Evolutionary conservation across 2,329 filamentous ascomycete genomes (phyloP), one percentile per base, ranked within the genome.

Genomic region (Calonectria ilicicola): DNA sequence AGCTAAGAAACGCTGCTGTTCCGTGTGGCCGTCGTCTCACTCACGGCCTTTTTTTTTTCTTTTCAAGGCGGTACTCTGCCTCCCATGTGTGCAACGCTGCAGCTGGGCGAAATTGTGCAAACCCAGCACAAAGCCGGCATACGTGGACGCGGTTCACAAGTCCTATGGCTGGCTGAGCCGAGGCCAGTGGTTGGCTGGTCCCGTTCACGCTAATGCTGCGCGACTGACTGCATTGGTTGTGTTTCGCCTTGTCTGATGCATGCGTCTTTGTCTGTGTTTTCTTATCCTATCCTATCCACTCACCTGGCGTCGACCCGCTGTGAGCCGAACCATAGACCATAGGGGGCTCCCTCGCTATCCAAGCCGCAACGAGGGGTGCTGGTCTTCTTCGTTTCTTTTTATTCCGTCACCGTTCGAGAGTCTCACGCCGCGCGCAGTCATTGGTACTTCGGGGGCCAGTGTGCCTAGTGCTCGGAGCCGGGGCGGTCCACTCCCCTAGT

Each of bases 381-480:
- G 27, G 15, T 23, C 6, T n/a, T 26, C n/a, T 27, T 1, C 10
- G 27, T 21, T 35, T 21, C 10, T 21, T 38, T 32, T 8, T 9
- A n/a, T 47, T 15, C 14, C 21, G 8, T 40, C 14, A n/a, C 35
- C 21, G 32, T 27, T 66, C 23, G 62, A 56, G 19, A 32, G 62
- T 42, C 10, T 38, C 29, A 32, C 42, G 35, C 40, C 42, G 42
- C 10, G 56, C 29, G n/a, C 32, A 42, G 42, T 53, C 42, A 62
- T 49, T 62, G 40, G 49, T 15, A 40, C 27, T 49, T 32, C 21
- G n/a, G 51, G 51, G 27, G 51, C n/a, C 19, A n/a, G 21, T 42
- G 64, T 67, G 29, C 64, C 69, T 67, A 65, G 44, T 40, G 64
- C 64, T 71, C 66, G 46, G 56, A 38, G 40, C 69, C 29, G 53